Base-by-base conservation (phyloP, 179 eudicot genomes). In the Heliamphora pulchella region DNA sequence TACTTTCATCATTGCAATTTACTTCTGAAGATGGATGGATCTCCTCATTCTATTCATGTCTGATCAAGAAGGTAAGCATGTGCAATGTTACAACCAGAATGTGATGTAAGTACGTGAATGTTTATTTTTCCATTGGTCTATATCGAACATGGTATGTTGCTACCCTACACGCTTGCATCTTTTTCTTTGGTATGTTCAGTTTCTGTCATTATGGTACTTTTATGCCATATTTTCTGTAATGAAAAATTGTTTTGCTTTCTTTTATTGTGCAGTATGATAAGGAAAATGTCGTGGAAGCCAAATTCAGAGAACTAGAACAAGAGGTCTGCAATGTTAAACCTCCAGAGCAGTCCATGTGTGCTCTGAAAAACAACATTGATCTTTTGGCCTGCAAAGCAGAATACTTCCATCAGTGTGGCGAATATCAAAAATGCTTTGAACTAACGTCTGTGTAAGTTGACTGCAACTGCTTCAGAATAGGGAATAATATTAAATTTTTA, bases 301-400 rank as follows among this genome's bases (percentile, higher is more conserved):
- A 91, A 79, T 92, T 96, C 81, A 86, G 80, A 85, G 93, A 94
- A 53, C 89, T 96, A n/a, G 97, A 94, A 81, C 86, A 90, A 73
- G 90, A 90, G 87, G 89, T 67, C 66, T 74, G 69, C 77, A 72
- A 78, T 68, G 79, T 81, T 62, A 85, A 83, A 66, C 80, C 87
- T 9, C 82, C 95, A 69, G 91, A 88, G 71, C 87, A 87, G 74
- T 86, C 97, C 68, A 78, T 82, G 48, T 86, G 89, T 82, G 84
- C 97, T 47, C 74, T 96, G 84, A 92, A 87, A 88, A 88, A 88
- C 85, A 96, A 94, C 88, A 90, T 96, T 8, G 99, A 96, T 85
- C 94, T 96, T 66, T 89, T 94, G 89, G 96, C 92, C 79, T 94
- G 99, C 89, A 94, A 96, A 90, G 99, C 98, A 66, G 99, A 96